Conservation (phyloP, 257 asterid species). For the Pogostemon cablin region DNA sequence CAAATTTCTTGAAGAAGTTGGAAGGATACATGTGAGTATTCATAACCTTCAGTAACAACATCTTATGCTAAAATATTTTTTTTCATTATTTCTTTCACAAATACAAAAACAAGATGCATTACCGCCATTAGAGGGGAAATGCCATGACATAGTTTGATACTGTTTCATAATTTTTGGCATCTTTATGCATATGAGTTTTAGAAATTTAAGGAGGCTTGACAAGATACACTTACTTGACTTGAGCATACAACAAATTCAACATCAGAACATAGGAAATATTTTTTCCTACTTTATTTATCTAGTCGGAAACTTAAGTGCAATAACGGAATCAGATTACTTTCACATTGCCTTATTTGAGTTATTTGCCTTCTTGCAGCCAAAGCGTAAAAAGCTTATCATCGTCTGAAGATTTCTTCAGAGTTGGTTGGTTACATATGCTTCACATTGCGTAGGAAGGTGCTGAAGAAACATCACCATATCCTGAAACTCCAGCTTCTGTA, state of each 20-base stretch:
- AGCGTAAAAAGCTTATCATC: conserved; percentile 41
- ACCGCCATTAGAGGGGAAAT: neutral
- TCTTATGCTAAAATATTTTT: neutral
- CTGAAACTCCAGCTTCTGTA: conserved; percentile 86
- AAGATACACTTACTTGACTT: neutral
- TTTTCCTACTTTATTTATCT: too few species aligned
- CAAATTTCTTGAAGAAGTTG: conserved; percentile 57
- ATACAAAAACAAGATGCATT: too few species aligned
- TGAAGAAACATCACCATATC: conserved; percentile 99
- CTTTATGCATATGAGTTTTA: neutral
- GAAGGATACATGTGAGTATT: conserved; percentile 51
- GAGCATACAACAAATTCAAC: neutral
- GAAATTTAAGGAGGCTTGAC: neutral
- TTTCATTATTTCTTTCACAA: neutral
- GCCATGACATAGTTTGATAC: neutral
- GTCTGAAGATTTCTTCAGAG: conserved; percentile 32
- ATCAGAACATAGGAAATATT: neutral
- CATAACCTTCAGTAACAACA: conserved; percentile 11
- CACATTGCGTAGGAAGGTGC: conserved; percentile 81
- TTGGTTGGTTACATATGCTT: conserved; percentile 62
- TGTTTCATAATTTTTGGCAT: conserved; percentile 1
- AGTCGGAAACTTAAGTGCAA: neutral
- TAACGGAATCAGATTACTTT: neutral
- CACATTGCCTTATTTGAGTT: conserved; percentile 15
- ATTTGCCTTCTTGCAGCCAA: conserved; percentile 38